Evolutionary conservation across 805 yeast genomes (phyloP).

Genomic region (Candida namnaoensis): DNA sequence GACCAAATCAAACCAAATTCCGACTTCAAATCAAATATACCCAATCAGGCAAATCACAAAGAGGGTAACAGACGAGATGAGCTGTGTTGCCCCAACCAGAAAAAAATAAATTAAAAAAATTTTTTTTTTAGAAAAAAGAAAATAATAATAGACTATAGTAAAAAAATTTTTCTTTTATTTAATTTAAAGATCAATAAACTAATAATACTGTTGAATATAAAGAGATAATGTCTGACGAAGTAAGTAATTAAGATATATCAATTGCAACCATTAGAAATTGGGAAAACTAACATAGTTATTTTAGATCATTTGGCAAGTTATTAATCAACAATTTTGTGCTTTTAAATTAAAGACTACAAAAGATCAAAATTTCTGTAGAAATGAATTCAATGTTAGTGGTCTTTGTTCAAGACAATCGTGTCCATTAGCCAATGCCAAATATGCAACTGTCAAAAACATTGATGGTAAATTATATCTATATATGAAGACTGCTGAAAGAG

Average conservation of each 20-base stretch:
- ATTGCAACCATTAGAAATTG: no score
- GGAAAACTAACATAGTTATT: slow-evolving; percentile 1
- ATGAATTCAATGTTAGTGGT: slow-evolving; percentile 94
- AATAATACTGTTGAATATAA: no score
- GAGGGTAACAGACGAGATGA: no score
- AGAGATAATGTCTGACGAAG: slow-evolving; percentile 16
- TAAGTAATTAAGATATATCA: slow-evolving; percentile 4
- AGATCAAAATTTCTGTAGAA: slow-evolving; percentile 88
- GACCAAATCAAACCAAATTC: no score
- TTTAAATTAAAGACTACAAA: slow-evolving; percentile 85
- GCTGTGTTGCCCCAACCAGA: no score
- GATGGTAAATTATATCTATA: slow-evolving; percentile 78
- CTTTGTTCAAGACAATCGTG: slow-evolving; percentile 90
- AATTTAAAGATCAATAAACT: no score
- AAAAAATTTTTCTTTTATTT: no score
- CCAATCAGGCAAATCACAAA: no score
- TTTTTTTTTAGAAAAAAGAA: no score
- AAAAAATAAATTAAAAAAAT: no score
- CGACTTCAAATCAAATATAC: no score
- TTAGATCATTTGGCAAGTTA: slow-evolving; percentile 95
- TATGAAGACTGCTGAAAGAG: slow-evolving; percentile 97
- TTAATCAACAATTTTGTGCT: slow-evolving; percentile 92
- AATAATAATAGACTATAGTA: no score
- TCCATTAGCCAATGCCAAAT: slow-evolving; percentile 90
- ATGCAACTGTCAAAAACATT: slow-evolving; percentile 77